Conservation (phyloP, 768 basidiomycete genomes). For the Pholiota microspora region DNA sequence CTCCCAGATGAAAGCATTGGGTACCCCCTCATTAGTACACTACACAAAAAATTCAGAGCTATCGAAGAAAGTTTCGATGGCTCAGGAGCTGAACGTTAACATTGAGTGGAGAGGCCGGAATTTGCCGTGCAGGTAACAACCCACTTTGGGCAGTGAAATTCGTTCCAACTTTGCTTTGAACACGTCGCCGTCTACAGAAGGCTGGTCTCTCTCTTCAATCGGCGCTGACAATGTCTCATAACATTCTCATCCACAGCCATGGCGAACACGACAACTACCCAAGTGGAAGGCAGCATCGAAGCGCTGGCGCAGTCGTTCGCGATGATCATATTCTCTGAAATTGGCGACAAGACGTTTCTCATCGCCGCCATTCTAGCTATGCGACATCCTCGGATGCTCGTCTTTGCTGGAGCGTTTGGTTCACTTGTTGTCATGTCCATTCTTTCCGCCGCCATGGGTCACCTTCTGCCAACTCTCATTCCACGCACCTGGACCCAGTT, state of each 20-base stretch:
- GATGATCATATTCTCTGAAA: conserved; percentile 92
- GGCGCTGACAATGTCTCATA: neutral
- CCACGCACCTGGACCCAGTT: conserved; percentile 69
- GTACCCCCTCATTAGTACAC: too few relatives aligned
- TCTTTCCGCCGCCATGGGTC: conserved; percentile 91
- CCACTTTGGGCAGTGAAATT: too few relatives aligned
- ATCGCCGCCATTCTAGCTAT: conserved; percentile 84
- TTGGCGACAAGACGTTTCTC: conserved; percentile 96
- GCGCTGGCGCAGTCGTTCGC: conserved; percentile 77
- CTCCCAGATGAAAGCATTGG: too few relatives aligned
- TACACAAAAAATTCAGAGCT: too few relatives aligned
- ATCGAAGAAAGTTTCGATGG: too few relatives aligned
- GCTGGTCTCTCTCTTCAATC: neutral
- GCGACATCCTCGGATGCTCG: conserved; percentile 82
- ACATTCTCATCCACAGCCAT: neutral
- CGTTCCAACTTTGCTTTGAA: too few relatives aligned
- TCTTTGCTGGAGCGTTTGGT: conserved; percentile 87
- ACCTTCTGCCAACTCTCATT: conserved; percentile 81
- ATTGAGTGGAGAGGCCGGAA: too few relatives aligned
- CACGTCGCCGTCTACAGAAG: neutral
- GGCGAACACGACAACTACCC: neutral
- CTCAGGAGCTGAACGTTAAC: too few relatives aligned
- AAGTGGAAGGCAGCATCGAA: conserved; percentile 34
- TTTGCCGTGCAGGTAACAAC: too few relatives aligned
- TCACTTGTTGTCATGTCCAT: conserved; percentile 92